A percentile compares a stretch with the other conserved stretches of the same genome.
phyloP scores from a whole-genome alignment of 2,329 filamentous ascomycete genomes.

The Clarireedia hainanense region DNA sequence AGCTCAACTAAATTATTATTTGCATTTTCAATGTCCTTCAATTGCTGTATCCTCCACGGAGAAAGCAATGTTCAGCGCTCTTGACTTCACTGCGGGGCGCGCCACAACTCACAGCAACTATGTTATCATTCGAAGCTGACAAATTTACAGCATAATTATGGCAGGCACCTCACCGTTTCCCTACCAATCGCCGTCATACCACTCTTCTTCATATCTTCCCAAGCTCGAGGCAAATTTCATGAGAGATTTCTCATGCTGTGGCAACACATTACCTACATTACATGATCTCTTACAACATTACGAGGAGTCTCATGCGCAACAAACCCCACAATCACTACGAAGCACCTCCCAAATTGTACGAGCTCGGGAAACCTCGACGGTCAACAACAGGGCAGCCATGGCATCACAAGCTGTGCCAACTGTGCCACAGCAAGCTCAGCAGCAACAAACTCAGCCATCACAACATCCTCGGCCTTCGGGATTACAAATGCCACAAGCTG shows the following conservation, averaged over 20 bases:
- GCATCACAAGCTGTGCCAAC: slow-evolving; percentile 29
- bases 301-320: slow-evolving; percentile 83
- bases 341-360: slow-evolving; percentile 32
- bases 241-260: slow-evolving; percentile 94
- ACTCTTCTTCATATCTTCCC: slow-evolving; percentile 92
- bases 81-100: neutral
- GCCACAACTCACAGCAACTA: neutral
- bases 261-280: slow-evolving; percentile 77
- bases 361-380: slow-evolving; percentile 34
- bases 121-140: slow-evolving; percentile 13
- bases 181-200: slow-evolving; percentile 86
- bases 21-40: neutral
- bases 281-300: slow-evolving; percentile 96
- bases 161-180: slow-evolving; percentile 89
- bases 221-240: slow-evolving; percentile 97
- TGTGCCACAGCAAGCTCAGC: slow-evolving; percentile 42
- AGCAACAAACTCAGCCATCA: slow-evolving; percentile 23
- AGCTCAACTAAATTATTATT: neutral
- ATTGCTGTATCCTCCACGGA: neutral
- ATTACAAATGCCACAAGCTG: slow-evolving; percentile 25
- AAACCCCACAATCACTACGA: slow-evolving; percentile 44
- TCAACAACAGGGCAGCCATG: slow-evolving; percentile 39
- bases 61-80: neutral
- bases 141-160: slow-evolving; percentile 72
- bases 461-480: slow-evolving; percentile 20